A percentile compares a stretch with the other conserved stretches of the same genome.
Conservation (phyloP, 306 rosid genomes). For the Prunus kanzakura region DNA sequence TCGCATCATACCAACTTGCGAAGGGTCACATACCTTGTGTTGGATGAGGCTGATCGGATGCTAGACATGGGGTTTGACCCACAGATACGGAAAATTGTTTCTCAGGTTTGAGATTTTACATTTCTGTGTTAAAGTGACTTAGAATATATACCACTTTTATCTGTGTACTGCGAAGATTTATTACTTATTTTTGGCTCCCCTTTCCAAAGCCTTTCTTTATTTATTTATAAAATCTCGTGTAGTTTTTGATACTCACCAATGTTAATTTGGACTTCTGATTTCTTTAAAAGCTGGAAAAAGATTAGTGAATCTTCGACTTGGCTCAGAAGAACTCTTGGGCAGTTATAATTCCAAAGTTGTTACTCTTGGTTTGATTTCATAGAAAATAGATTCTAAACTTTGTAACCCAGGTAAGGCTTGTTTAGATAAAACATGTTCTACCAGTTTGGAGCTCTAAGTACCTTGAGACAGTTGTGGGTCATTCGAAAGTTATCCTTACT, state of each 20-base stretch:
- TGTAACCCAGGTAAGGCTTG: neutral
- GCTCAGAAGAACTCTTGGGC: neutral
- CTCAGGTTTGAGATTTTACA: slow-evolving; percentile 62
- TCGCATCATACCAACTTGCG: slow-evolving; percentile 96
- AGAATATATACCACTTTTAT: neutral
- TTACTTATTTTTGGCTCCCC: neutral
- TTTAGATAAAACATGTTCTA: neutral
- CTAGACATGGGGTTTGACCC: slow-evolving; percentile 99
- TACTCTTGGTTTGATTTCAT: neutral
- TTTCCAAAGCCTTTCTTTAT: neutral
- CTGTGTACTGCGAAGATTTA: neutral
- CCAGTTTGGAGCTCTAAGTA: neutral
- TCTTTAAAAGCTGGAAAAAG: neutral
- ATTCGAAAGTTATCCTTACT: neutral
- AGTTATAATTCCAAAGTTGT: neutral
- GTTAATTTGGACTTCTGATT: neutral
- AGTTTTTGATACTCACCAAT: neutral
- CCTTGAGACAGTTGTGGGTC: neutral
- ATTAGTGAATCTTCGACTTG: neutral
- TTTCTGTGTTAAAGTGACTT: neutral
- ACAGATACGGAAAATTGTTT: slow-evolving; percentile 85
- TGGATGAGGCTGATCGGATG: slow-evolving; percentile 99
- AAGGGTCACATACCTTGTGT: slow-evolving; percentile 91
- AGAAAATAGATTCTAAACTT: neutral
- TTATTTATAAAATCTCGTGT: neutral